These are phyloP conservation scores for Ramaria sp. DNA, from an alignment of 768 basidiomycete species.

Conservation along the genomic window DNA sequence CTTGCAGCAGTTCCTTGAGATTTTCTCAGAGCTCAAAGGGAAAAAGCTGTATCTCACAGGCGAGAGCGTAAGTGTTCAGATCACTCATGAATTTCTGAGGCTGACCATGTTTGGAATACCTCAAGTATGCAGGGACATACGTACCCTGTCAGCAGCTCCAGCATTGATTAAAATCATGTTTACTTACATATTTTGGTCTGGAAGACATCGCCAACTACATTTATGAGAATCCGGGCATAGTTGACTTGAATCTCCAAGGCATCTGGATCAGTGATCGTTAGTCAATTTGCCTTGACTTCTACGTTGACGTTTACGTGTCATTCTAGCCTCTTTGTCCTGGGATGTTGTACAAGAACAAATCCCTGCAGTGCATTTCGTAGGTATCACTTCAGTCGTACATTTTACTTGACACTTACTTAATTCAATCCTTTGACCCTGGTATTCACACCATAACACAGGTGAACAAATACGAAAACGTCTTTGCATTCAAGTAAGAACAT, in stretches of 20 bases:
- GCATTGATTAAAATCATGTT: not conserved
- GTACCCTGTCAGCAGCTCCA: slow-evolving; percentile 34
- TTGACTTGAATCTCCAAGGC: slow-evolving; percentile 54
- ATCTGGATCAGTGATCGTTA: slow-evolving; percentile 31
- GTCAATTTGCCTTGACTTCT: not conserved
- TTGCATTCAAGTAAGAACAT: slow-evolving; percentile 54
- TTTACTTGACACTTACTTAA: not conserved
- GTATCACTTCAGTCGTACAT: not conserved
- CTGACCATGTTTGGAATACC: not conserved
- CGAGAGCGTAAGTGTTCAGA: slow-evolving; percentile 53
- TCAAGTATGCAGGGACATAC: slow-evolving; percentile 67
- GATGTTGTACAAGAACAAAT: slow-evolving; percentile 58
- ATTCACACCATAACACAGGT: not conserved
- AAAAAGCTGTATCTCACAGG: slow-evolving; percentile 64
- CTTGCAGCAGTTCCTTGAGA: slow-evolving; percentile 62
- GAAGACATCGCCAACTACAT: slow-evolving; percentile 70
- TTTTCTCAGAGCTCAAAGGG: slow-evolving; percentile 62
- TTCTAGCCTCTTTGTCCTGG: slow-evolving; percentile 34
- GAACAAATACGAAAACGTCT: slow-evolving; percentile 58
- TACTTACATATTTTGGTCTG: not conserved
- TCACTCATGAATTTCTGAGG: not conserved
- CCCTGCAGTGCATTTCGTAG: slow-evolving; percentile 61
- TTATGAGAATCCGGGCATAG: slow-evolving; percentile 39
- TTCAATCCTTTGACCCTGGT: no score
- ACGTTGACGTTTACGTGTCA: not conserved